Evolutionary conservation across 495 filamentous ascomycete genomes (phyloP), one percentile per base, ranked within the genome.

Genomic region (Aspergillus heteromorphus): DNA sequence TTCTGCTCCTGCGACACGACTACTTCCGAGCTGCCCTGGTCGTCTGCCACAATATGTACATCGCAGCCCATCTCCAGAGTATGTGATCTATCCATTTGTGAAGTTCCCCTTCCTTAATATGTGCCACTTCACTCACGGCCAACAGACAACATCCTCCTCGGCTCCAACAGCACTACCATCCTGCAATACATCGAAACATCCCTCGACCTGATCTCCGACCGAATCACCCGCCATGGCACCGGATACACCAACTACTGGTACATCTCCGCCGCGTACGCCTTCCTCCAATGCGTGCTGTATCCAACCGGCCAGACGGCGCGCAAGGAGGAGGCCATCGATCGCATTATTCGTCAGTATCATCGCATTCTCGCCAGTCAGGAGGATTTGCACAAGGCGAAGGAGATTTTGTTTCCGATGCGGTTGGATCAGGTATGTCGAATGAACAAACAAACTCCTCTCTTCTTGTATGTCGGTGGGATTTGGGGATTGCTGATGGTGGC

Each of bases 221-320:
- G 62, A 16, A 66, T 69, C 16, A 59, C 53, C 8, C 59, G 55
- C 23, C 47, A 65, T 14, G 67, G 67, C 36, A 61, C 66, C 10
- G 69, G 64, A 19, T 57, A 63, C 6, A 69, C 63, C 6, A 57
- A 64, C 17, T 64, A 68, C 40, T 72, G 66, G 61, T 70, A 65
- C 47, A 63, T 70, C 21, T 65, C 63, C 4, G 67, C 69, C 1
- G 62, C 54, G 20, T 56, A 48, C 40, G 49, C 57, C 16, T 53
- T 63, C 7, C 42, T 65, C 1, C 43, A 47, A 41, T 65, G 49
- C 10, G 21, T 23, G 2, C 16, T 55, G 6, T 42, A 19, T 14
- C 53, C 54, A 1, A 36, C 57, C 0, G 30, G 59, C 20, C 29
- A 42, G 6, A 7, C 29, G 7, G 48, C 10, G 25, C 53, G 45